Evolutionary conservation across 768 basidiomycete species (phyloP), one percentile per base, ranked within the genome.

Genomic region (Phylloporus sp.): DNA sequence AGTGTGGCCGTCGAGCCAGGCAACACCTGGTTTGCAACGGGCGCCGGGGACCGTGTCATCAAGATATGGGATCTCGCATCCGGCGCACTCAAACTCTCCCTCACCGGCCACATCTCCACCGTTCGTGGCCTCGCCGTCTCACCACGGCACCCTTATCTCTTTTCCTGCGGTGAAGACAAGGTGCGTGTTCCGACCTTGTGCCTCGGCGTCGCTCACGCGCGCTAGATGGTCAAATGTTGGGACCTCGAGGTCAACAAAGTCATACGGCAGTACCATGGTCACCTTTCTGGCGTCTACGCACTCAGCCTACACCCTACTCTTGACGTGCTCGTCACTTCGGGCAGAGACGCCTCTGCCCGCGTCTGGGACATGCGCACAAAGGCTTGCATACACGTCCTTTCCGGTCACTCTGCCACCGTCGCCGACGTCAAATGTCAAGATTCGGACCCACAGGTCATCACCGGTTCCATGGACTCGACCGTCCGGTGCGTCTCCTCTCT

Each of bases 351-450:
- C 8, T 92, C 91, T 9, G 95, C 94, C 2, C 82, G 96, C 47
- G 94, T 97, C 0, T 99, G 96, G 96, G 96, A 99, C 63, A 98
- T 99, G 95, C 82, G 96, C 31, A 95, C 94, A 26, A 95, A 97
- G 61, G 88, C 93, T 9, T 90, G 92, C 61, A 90, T 98, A 40
- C 91, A 96, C 64, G 86, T 93, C 34, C 77, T 99, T 20, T 71
- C 89, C 0, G 96, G 96, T 2, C 96, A 99, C 69, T 94, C 91
- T 0, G 92, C 80, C 18, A 99, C 96, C 1, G 86, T 99, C 36
- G 91, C 94, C 5, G 90, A 92, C 59, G 94, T 99, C 20, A 86
- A 94, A 63, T 94, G 89, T 58, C 94, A 98, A 67, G 94, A 95
- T 32, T 90, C 89, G 2, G 96, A 99, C 61, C 96, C 96, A 5